These are phyloP conservation scores for Castanea crenata DNA, from an alignment of 306 rosid genomes.

Conservation along the genomic window DNA sequence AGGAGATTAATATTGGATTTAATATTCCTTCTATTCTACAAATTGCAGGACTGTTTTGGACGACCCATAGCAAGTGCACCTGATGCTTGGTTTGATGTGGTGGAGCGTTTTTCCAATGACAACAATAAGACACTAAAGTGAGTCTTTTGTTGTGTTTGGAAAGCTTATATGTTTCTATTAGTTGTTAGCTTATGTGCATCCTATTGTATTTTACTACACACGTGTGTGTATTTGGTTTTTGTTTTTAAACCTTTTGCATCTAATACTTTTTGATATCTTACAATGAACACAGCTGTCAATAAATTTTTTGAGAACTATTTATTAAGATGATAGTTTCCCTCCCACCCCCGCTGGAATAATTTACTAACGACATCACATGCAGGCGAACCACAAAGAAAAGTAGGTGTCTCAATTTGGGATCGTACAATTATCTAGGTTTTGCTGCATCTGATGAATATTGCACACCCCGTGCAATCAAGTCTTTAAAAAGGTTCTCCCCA, in stretches of 20 bases:
- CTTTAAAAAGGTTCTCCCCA: conserved; percentile 69
- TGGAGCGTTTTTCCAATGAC: conserved; percentile 89
- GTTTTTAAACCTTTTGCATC: not conserved
- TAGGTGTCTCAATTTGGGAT: conserved; percentile 88
- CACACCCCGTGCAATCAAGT: conserved; percentile 75
- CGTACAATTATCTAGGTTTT: conserved; percentile 91
- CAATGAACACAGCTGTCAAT: not conserved
- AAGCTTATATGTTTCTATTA: not conserved
- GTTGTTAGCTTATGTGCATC: not conserved
- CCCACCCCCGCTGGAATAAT: not conserved
- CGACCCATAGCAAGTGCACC: conserved; percentile 95
- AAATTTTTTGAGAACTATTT: not conserved
- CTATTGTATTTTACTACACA: not conserved
- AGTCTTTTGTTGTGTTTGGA: not conserved
- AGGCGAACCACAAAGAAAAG: conserved; percentile 64
- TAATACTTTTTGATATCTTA: not conserved
- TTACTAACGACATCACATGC: conserved; percentile 16
- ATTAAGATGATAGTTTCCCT: not conserved
- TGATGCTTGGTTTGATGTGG: conserved; percentile 97
- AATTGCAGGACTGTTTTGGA: conserved; percentile 82
- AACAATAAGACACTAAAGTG: conserved; percentile 83
- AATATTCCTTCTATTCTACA: not conserved
- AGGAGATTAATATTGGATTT: not conserved
- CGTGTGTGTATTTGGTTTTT: not conserved
- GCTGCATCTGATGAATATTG: conserved; percentile 93